Evolutionary conservation across 805 yeast species (phyloP).

Genomic region (Candida vartiovaarae): DNA sequence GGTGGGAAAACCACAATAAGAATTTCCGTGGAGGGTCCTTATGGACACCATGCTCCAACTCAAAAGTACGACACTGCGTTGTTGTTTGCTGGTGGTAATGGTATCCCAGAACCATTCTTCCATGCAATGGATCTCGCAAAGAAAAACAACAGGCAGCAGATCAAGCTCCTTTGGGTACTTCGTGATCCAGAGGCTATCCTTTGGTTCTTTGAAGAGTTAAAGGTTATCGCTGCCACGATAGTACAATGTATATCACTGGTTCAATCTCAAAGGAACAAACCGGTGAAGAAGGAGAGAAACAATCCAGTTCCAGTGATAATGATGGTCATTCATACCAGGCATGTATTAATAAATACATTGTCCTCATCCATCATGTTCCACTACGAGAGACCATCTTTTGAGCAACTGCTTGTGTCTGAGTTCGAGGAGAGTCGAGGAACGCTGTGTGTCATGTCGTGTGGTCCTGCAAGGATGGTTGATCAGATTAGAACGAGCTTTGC

Average conservation of each 20-base stretch:
- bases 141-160: conserved; percentile 24
- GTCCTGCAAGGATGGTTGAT: conserved; percentile 55
- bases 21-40: conserved; percentile 56
- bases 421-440: conserved; percentile 26
- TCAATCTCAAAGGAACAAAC: neutral
- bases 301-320: neutral
- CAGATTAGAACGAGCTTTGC: conserved; percentile 40
- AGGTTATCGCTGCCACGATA: conserved; percentile 19
- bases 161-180: conserved; percentile 58
- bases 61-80: conserved; percentile 32
- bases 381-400: conserved; percentile 42
- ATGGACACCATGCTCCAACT: conserved; percentile 40
- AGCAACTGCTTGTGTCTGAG: conserved; percentile 31
- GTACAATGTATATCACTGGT: conserved; percentile 34
- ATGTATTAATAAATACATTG: neutral
- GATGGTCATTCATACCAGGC: neutral
- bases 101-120: conserved; percentile 43
- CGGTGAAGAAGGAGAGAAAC: conserved; percentile 1
- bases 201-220: conserved; percentile 42
- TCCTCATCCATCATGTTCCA: conserved; percentile 24
- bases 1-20: conserved; percentile 24
- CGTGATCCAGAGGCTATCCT: conserved; percentile 41
- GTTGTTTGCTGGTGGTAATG: conserved; percentile 46
- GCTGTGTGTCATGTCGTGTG: conserved; percentile 50
- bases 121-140: conserved; percentile 29